Evolutionary conservation across 768 basidiomycete genomes (phyloP).

Genomic region (Butyriboletus loyo): DNA sequence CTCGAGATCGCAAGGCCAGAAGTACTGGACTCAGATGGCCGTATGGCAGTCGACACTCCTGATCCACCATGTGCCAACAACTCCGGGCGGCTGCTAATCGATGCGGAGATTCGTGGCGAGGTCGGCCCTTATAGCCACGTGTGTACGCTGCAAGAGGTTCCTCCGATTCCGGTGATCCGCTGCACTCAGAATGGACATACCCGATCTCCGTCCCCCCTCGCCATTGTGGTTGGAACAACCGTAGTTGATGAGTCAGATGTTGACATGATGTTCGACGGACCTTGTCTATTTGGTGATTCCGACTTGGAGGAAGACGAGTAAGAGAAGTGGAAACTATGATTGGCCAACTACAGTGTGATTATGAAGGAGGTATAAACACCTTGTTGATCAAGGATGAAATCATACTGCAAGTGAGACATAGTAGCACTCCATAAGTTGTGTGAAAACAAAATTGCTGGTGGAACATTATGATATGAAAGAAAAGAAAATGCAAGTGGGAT

Average conservation of each 20-base stretch:
- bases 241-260: background rate
- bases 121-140: background rate
- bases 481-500: too few relatives aligned
- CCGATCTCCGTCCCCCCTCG: background rate
- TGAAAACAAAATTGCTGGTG: too few relatives aligned
- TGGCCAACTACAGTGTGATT: too few relatives aligned
- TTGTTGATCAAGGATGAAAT: too few relatives aligned
- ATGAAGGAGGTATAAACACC: too few relatives aligned
- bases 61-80: background rate
- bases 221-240: background rate
- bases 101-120: background rate
- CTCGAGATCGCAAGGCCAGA: background rate
- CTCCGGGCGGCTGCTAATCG: background rate
- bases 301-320: slow-evolving; percentile 29
- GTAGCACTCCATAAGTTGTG: too few relatives aligned
- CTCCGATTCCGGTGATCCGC: background rate
- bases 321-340: background rate
- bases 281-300: slow-evolving; percentile 31
- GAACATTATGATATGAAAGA: too few relatives aligned
- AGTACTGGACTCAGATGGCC: background rate
- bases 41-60: background rate
- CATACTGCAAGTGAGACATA: too few relatives aligned
- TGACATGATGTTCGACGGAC: slow-evolving; percentile 19
- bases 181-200: background rate
- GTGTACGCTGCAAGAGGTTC: background rate